Evolutionary conservation across 768 basidiomycete species (phyloP).

Genomic region (Macrolepiota albuminosa): DNA sequence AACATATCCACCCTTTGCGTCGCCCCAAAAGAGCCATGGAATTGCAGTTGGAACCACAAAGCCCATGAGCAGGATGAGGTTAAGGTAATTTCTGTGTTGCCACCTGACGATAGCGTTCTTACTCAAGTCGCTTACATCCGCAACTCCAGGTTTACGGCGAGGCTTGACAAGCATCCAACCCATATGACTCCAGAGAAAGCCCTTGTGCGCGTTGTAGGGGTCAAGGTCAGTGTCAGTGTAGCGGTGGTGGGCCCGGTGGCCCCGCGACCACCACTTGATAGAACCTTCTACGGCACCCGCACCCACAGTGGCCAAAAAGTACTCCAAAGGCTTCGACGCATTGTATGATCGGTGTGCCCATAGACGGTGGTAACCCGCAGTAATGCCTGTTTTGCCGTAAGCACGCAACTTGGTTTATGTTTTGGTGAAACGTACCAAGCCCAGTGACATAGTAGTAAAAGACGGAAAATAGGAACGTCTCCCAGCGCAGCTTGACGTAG

Average conservation of each 20-base stretch:
- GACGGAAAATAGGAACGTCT: slow-evolving; percentile 59
- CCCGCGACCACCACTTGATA: slow-evolving; percentile 98
- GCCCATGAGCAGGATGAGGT: slow-evolving; percentile 64
- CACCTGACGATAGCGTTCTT: slow-evolving; percentile 78
- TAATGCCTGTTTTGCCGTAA: slow-evolving; percentile 50
- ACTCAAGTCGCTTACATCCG: slow-evolving; percentile 83
- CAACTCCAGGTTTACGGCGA: slow-evolving; percentile 82
- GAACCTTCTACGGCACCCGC: slow-evolving; percentile 95
- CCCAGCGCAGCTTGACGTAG: slow-evolving; percentile 59
- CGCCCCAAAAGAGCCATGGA: slow-evolving; percentile 80
- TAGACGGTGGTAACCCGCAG: slow-evolving; percentile 93
- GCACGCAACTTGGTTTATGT: not conserved
- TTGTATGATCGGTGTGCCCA: slow-evolving; percentile 98
- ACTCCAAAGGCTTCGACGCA: slow-evolving; percentile 82
- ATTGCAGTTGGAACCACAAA: slow-evolving; percentile 72
- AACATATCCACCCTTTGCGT: slow-evolving; percentile 80
- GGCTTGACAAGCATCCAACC: slow-evolving; percentile 95
- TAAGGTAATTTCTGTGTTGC: slow-evolving; percentile 82
- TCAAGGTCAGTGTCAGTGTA: slow-evolving; percentile 98
- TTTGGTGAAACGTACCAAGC: slow-evolving; percentile 48
- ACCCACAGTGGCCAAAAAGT: slow-evolving; percentile 76
- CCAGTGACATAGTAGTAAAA: slow-evolving; percentile 48
- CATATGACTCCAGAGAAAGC: slow-evolving; percentile 82
- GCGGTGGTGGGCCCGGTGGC: slow-evolving; percentile 95
- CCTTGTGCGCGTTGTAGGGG: slow-evolving; percentile 91